phyloP scores from a whole-genome alignment of 176 grass and related monocot genomes.

The Puccinellia tenuiflora region DNA sequence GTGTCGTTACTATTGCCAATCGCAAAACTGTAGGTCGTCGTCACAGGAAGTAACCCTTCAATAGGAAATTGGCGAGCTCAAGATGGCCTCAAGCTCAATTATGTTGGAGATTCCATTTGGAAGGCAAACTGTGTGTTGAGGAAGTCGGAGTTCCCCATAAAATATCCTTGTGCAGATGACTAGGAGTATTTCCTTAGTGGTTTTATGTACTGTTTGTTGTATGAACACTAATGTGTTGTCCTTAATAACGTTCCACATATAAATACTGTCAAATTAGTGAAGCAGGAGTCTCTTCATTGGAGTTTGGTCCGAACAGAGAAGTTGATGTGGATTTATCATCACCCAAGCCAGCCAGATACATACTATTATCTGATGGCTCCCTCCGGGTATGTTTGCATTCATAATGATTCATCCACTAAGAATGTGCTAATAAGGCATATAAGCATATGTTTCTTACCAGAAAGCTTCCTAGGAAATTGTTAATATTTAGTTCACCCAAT shows the following conservation, averaged over 20 bases:
- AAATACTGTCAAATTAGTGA: slow-evolving; percentile 83
- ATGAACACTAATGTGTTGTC: slow-evolving; percentile 18
- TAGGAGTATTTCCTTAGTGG: neutral
- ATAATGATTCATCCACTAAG: neutral
- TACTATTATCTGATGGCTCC: slow-evolving; percentile 75
- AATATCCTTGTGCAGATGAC: slow-evolving; percentile 71
- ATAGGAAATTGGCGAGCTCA: slow-evolving; percentile 75
- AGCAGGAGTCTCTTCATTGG: slow-evolving; percentile 43
- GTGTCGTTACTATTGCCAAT: slow-evolving; percentile 10
- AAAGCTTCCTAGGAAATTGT: neutral
- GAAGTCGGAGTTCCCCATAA: slow-evolving; percentile 79
- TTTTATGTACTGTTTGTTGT: neutral
- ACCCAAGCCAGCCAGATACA: slow-evolving; percentile 51
- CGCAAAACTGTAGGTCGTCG: slow-evolving; percentile 45
- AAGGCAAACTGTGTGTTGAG: slow-evolving; percentile 65
- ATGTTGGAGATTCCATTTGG: slow-evolving; percentile 74
- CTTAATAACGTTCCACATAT: slow-evolving; percentile 77
- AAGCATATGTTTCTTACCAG: slow-evolving; percentile 1
- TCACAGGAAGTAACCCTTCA: slow-evolving; percentile 67
- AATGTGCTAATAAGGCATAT: slow-evolving; percentile 14
- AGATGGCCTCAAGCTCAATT: slow-evolving; percentile 74
- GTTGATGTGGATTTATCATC: slow-evolving; percentile 60
- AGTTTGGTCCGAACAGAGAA: slow-evolving; percentile 83
- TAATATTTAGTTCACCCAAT: neutral
- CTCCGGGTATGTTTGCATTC: slow-evolving; percentile 59